These are phyloP conservation scores for Asterella californica DNA, from an alignment of 225 moss, liverwort and hornwort species.

Conservation along the genomic window DNA sequence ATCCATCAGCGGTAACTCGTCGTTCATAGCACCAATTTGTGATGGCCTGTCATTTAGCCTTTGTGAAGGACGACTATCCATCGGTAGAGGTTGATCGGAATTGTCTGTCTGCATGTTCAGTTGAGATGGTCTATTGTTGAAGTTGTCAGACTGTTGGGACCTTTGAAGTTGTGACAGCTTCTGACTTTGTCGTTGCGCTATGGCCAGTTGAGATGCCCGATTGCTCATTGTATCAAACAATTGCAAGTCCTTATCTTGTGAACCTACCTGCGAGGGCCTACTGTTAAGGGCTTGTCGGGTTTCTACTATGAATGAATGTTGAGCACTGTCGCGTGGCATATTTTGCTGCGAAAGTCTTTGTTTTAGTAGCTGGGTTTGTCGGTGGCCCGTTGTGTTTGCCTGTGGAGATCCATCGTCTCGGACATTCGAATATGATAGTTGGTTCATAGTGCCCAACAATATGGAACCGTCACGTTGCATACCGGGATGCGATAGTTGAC, in stretches of 20 bases:
- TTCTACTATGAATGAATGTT: background rate
- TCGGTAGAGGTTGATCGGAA: background rate
- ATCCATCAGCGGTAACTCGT: background rate
- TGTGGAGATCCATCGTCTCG: background rate
- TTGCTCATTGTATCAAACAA: background rate
- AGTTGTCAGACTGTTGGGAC: background rate
- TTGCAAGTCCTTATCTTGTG: conserved; percentile 2
- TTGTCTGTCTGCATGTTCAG: background rate
- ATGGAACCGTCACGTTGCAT: background rate
- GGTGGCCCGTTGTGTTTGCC: background rate
- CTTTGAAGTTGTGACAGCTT: background rate
- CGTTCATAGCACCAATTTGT: background rate
- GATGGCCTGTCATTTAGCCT: background rate
- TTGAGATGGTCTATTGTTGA: background rate
- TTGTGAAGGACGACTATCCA: background rate
- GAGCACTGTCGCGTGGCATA: background rate
- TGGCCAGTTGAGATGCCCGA: background rate
- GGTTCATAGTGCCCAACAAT: conserved; percentile 1
- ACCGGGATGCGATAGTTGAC: background rate
- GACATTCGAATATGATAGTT: background rate
- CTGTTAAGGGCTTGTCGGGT: background rate
- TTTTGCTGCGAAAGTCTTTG: background rate
- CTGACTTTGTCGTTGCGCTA: background rate
- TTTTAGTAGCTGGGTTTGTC: background rate
- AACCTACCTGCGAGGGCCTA: background rate